phyloP scores from a whole-genome alignment of 1,284 basidiomycete species.

The Malassezia dermatis region DNA sequence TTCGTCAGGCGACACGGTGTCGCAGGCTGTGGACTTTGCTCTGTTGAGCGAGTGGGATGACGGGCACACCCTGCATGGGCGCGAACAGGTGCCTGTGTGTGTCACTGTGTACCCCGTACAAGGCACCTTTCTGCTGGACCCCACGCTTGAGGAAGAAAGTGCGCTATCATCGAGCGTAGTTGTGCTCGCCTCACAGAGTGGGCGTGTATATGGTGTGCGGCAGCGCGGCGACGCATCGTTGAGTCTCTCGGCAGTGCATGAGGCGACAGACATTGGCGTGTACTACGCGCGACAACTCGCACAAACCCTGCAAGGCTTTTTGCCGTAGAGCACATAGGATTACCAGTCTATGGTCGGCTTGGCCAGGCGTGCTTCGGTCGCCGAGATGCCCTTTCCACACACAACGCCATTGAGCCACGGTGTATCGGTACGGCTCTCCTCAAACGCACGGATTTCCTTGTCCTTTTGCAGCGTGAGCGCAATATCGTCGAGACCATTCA shows the following conservation, averaged over 20 bases:
- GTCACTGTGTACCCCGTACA: constrained; percentile 28
- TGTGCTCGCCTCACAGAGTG: constrained; percentile 24
- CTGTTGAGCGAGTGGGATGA: constrained; percentile 30
- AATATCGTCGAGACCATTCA: constrained; percentile 44
- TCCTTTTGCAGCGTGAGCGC: constrained; percentile 40
- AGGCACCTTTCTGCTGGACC: constrained; percentile 30
- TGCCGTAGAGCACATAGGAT: background rate
- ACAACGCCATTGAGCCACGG: constrained; percentile 43
- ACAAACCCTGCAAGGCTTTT: background rate
- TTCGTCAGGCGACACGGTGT: background rate
- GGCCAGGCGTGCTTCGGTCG: constrained; percentile 21
- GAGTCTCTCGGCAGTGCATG: constrained; percentile 1
- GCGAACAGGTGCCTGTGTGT: constrained; percentile 32
- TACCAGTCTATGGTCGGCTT: constrained; percentile 37
- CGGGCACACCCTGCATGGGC: constrained; percentile 22
- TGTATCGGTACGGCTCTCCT: constrained; percentile 26
- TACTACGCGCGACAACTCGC: constrained; percentile 11
- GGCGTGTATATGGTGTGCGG: constrained; percentile 11
- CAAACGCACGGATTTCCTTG: constrained; percentile 27
- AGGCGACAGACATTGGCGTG: constrained; percentile 11
- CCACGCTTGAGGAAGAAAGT: constrained; percentile 32
- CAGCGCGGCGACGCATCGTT: constrained; percentile 9
- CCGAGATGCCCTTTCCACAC: constrained; percentile 16
- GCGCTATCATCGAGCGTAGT: constrained; percentile 24
- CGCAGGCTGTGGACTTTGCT: constrained; percentile 28